Percentiles rank a stretch among this genome's conserved stretches.
phyloP scores from a whole-genome alignment of 2,329 filamentous ascomycete genomes.

The Fusarium mexicanum region DNA sequence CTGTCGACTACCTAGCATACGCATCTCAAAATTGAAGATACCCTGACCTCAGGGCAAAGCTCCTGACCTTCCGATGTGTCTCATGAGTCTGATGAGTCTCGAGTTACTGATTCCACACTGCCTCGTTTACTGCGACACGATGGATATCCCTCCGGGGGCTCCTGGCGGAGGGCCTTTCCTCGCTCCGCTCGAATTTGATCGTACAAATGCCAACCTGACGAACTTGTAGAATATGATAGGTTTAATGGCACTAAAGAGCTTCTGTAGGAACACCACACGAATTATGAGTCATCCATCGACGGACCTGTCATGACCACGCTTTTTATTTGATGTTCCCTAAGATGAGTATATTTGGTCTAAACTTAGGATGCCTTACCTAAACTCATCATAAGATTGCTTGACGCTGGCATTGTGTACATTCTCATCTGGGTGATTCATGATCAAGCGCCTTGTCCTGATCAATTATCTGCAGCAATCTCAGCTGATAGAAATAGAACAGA shows the following conservation, averaged over 20 bases:
- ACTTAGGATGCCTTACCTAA: too few relatives aligned
- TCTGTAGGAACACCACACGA: too few relatives aligned
- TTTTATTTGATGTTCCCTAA: too few relatives aligned
- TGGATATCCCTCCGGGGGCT: neutral
- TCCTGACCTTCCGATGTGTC: neutral
- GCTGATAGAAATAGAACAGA: neutral
- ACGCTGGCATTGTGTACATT: too few relatives aligned
- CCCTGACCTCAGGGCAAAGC: neutral
- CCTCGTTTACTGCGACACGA: neutral
- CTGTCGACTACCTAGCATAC: neutral
- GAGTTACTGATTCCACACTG: too few relatives aligned
- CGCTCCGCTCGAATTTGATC: neutral
- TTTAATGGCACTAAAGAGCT: too few relatives aligned
- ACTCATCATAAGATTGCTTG: neutral
- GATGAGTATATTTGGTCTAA: too few relatives aligned
- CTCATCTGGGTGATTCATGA: too few relatives aligned
- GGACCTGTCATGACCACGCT: too few relatives aligned
- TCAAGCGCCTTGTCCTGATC: neutral
- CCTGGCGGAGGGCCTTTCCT: neutral
- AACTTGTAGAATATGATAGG: too few relatives aligned
- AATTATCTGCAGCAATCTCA: neutral
- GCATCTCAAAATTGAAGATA: neutral
- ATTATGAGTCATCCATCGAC: too few relatives aligned
- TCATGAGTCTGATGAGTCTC: neutral
- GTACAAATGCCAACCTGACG: too few relatives aligned